Base-by-base conservation (phyloP, 2,329 filamentous ascomycete species). In the Raffaelea deltoideospora region DNA sequence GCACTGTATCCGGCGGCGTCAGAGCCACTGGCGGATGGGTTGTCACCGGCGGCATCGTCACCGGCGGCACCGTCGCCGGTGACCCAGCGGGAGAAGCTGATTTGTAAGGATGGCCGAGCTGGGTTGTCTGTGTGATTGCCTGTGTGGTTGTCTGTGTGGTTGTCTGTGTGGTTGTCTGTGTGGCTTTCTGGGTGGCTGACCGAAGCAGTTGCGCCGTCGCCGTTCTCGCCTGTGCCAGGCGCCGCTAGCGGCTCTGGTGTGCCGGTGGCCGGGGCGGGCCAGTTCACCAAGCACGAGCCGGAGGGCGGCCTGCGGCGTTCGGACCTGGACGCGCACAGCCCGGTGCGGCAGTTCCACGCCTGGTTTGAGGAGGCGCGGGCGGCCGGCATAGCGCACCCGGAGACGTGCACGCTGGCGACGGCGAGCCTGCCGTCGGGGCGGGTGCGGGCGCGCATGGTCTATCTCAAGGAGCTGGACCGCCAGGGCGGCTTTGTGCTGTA, bases 391-490 rank as follows among this genome's bases (percentile, higher is more conserved):
- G 63, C 75, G 32, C 81, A 92, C 47, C 87, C 88, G 1, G 90
- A 98, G 58, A 83, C 90, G 1, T 86, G 85, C 50, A 86, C 79
- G 2, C 67, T 98, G 2, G 80, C 86, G 4, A 98, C 90, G 1
- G 86, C 87, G 0, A 64, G 69, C 19, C 69, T 96, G 5, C 88
- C 88, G 2, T 81, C 76, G 0, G 90, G 90, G 42, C 77, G 81
- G 33, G 81, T 96, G 17, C 85, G 76, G 33, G 78, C 83, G 4
- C 83, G 90, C 41, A 70, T 85, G 47, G 85, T 98, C 27, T 98
- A 96, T 60, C 69, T 98, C 46, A 98, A 98, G 60, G 90, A 96
- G 64, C 74, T 96, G 19, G 87, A 96, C 56, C 58, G 65, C 37
- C 49, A 57, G 5, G 86, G 87, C 14, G 86, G 87, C 14, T 98